phyloP scores from a whole-genome alignment of 2,329 filamentous ascomycete genomes.

The Aspergillus cejpii region DNA sequence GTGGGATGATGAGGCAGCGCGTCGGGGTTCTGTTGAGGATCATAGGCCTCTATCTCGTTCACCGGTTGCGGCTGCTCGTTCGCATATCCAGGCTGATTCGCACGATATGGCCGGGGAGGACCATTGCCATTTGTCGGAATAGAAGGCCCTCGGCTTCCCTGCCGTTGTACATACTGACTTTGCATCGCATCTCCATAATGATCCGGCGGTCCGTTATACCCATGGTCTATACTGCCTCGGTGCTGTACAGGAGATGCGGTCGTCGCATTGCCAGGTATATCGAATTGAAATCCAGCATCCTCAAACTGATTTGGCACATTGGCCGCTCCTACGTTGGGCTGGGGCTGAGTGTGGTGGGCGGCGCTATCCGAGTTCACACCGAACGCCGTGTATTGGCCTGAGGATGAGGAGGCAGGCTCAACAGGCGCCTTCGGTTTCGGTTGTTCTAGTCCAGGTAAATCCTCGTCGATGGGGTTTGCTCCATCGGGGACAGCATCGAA shows the following conservation, averaged over 20 bases:
- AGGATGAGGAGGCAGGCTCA: conserved; percentile 14
- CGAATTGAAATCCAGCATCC: conserved; percentile 60
- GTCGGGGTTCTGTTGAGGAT: conserved; percentile 46
- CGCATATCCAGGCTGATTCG: conserved; percentile 19
- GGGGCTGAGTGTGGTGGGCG: conserved; percentile 37
- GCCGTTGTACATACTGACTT: conserved; percentile 13
- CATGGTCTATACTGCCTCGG: conserved; percentile 18
- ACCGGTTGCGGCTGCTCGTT: conserved; percentile 13
- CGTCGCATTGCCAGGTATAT: conserved; percentile 50
- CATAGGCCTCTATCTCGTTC: conserved; percentile 13
- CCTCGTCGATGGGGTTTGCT: conserved; percentile 26
- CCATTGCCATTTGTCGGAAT: conserved; percentile 15
- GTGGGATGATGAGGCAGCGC: conserved; percentile 50
- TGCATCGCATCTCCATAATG: conserved; percentile 19
- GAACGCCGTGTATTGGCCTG: conserved; percentile 33
- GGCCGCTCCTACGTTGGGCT: conserved; percentile 40
- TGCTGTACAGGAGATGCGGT: conserved; percentile 11
- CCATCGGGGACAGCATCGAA: conserved; percentile 51
- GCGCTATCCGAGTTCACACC: conserved; percentile 25
- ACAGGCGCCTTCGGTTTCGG: conserved; percentile 23
- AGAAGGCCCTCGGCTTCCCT: conserved; percentile 9
- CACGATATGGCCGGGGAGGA: conserved; percentile 16
- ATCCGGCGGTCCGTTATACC: conserved; percentile 13
- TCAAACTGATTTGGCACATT: conserved; percentile 31
- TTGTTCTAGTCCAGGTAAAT: conserved; percentile 30